Base-by-base conservation (phyloP, 345 rosid genomes). In the Melaleuca alternifolia region DNA sequence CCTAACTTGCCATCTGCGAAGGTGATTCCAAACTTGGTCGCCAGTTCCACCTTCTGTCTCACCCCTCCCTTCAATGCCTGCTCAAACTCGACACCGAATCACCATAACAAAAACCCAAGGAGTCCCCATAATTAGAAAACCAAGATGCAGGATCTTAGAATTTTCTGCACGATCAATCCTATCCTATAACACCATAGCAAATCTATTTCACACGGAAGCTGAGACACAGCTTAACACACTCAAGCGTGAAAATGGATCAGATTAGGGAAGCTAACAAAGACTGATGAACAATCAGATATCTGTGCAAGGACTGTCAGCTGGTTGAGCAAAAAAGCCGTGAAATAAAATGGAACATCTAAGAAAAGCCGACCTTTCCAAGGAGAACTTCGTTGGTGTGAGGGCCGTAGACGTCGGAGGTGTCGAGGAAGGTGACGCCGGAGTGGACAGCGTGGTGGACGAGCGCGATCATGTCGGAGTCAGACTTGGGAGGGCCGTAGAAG, bases 41-140 rank as follows among this genome's bases (percentile, higher is more conserved):
- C 97, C 84, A 95, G 28, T 51, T 93, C 93, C 79, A 92, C 94
- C 75, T 83, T 93, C 50, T 89, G 90, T 46, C 96, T 91, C 33
- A 89, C 14, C 37, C 89, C 92, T 87, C 92, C 95, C 84, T 93
- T 92, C 87, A 94, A 83, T 83, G 98, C 94, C 92, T 93, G 86
- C 41, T 12, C 33, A 59, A 59, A 59, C 26, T n/a, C 33, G 15
- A 59, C 71, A 59, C 71, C 33, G n/a, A 59, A 59, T 59, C 33
- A n/a, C 30, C 33, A n/a, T 16, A 2, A 59, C 7, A 12, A 59
- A 30, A 59, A 14, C 33, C 18, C 16, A 3, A 59, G 12, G 12
- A 2, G 11, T 11, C 16, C 52, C 14, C 52, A 13, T 11, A 54
- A 54, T 54, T 4, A 0, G 71, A 14, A 5, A n/a, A 59, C 28